Conservation (phyloP, 1,139 yeast species). For the Torulaspora globosa region DNA sequence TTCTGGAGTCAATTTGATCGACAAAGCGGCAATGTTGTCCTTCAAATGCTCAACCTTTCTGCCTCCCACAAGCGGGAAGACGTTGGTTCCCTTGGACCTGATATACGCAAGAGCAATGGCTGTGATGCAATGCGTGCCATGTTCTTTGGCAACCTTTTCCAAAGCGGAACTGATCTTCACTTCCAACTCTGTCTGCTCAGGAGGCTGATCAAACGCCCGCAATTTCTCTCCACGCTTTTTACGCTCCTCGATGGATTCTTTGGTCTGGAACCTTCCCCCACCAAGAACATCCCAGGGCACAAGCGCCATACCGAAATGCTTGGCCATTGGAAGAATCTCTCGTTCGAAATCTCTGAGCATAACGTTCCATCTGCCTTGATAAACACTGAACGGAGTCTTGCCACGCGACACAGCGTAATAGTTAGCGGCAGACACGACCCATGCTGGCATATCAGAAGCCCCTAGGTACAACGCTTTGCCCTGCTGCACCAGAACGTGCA, state of each 20-base stretch:
- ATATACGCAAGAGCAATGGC: slow-evolving; percentile 29
- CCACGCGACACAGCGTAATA: slow-evolving; percentile 25
- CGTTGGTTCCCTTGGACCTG: slow-evolving; percentile 22
- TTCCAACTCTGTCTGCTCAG: slow-evolving; percentile 16
- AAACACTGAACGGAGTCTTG: slow-evolving; percentile 25
- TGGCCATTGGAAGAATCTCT: slow-evolving; percentile 29
- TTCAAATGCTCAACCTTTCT: slow-evolving; percentile 11
- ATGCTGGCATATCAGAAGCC: slow-evolving; percentile 30
- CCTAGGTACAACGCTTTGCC: slow-evolving; percentile 24
- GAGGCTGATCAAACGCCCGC: slow-evolving; percentile 11
- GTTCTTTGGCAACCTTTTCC: slow-evolving; percentile 23
- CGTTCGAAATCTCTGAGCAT: slow-evolving; percentile 25
- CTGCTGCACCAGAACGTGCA: slow-evolving; percentile 24
- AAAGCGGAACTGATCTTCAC: slow-evolving; percentile 21
- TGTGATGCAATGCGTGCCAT: slow-evolving; percentile 16
- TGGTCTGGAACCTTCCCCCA: slow-evolving; percentile 18
- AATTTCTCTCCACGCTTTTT: slow-evolving; percentile 16
- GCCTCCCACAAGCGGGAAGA: slow-evolving; percentile 20
- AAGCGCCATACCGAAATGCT: slow-evolving; percentile 25
- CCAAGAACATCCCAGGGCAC: slow-evolving; percentile 27
- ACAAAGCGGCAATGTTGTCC: slow-evolving; percentile 8
- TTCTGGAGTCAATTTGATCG: too few relatives aligned
- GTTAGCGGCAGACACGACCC: slow-evolving; percentile 30
- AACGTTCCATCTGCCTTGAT: slow-evolving; percentile 29
- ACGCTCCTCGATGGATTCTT: slow-evolving; percentile 18